Percentiles rank a stretch among this genome's conserved stretches.
These are phyloP conservation scores for Russula virescens DNA, from an alignment of 768 basidiomycete species.

Conservation along the genomic window DNA sequence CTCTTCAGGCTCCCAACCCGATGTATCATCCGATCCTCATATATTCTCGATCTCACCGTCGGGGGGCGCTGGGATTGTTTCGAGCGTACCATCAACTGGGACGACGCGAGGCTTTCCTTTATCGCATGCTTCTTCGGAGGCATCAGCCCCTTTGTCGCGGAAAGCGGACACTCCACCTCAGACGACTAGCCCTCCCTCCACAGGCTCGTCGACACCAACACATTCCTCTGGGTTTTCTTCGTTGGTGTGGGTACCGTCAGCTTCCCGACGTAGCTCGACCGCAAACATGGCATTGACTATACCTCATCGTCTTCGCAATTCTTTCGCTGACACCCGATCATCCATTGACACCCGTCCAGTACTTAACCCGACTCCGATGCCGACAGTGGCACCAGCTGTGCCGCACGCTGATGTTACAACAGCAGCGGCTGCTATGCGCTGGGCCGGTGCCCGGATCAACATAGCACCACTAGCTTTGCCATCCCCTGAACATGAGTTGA, in stretches of 20 bases:
- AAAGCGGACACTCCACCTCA: slow-evolving; percentile 6
- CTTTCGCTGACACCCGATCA: slow-evolving; percentile 41
- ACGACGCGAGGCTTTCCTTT: neutral
- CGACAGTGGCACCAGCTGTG: slow-evolving; percentile 20
- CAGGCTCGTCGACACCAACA: neutral
- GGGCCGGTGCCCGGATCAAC: slow-evolving; percentile 77
- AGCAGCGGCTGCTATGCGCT: slow-evolving; percentile 75
- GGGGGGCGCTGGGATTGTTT: neutral
- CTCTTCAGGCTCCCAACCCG: neutral
- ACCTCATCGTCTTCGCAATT: slow-evolving; percentile 41
- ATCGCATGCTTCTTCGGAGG: neutral
- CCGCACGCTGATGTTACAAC: slow-evolving; percentile 51
- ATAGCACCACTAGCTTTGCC: slow-evolving; percentile 85
- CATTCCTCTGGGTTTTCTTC: slow-evolving; percentile 8
- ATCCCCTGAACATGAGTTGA: slow-evolving; percentile 86
- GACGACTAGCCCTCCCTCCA: slow-evolving; percentile 13
- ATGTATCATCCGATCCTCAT: neutral
- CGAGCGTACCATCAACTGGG: neutral
- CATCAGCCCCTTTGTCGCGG: neutral
- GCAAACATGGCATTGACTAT: slow-evolving; percentile 25
- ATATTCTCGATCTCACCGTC: slow-evolving; percentile 8
- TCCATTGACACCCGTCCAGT: slow-evolving; percentile 28
- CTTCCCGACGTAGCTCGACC: slow-evolving; percentile 16
- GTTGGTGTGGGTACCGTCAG: neutral
- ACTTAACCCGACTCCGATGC: slow-evolving; percentile 6